Evolutionary conservation across 495 filamentous ascomycete species (phyloP), one percentile per base, ranked within the genome.

Genomic region (Aspergillus incahuasiensis): DNA sequence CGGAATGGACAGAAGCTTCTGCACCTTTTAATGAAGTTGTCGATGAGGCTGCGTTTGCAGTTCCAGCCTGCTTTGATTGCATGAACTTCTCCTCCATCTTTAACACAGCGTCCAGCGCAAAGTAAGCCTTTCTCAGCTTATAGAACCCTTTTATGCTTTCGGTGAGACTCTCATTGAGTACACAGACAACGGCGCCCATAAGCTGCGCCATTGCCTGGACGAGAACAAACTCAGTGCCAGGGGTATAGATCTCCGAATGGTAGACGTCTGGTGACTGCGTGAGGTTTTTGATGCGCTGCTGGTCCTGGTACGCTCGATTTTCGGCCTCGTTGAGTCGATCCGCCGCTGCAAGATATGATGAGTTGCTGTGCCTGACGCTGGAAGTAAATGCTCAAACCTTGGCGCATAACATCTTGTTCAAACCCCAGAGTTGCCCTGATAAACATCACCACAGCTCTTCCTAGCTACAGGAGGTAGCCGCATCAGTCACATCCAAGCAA

Each of bases 131-230:
- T 57, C 95, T 79, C 65, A 98, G 67, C 67, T 92, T 94, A 67
- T 96, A 96, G 60, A 97, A 96, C 1, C 89, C 90, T 68, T 86
- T 89, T 64, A 98, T 81, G 43, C 84, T 90, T 61, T 97, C 94
- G 0, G 92, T 94, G 59, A 97, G 72, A 62, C 90, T 96, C 69
- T 97, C 94, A 56, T 92, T 95, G 60, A 97, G 75, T 8, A 97
- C 88, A 0, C 82, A 90, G 5, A 96, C 82, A 15, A 98, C 87
- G 6, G 94, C 95, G 62, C 80, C 80, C 88, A 96, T 95, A 48
- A 98, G 72, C 61, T 96, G 89, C 2, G 89, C 80, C 74, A 96
- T 83, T 11, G 90, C 88, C 63, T 87, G 77, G 54, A 81, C 86
- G 4, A 97, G 74, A 0, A 87, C 84, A 70, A 86, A 97, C 67